A percentile compares a stretch with the other conserved stretches of the same genome.
Evolutionary conservation across 192 early-diverging fungal genomes (phyloP).

Genomic region (Podochytrium sp.): DNA sequence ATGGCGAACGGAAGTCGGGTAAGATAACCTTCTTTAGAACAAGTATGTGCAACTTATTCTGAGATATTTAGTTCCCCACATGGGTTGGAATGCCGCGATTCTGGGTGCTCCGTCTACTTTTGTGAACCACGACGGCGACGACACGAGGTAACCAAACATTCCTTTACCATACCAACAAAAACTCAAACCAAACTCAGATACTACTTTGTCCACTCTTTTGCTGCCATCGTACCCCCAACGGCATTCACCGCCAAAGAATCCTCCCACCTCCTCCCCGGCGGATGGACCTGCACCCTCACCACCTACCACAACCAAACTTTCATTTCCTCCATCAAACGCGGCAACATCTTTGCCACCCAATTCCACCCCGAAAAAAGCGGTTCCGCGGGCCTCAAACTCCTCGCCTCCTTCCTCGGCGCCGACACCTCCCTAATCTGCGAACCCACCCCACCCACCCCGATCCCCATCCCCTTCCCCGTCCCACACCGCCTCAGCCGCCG

Average conservation of each 20-base stretch:
- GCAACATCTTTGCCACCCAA: slow-evolving; percentile 95
- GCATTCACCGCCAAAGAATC: background rate
- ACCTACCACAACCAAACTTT: slow-evolving; percentile 89
- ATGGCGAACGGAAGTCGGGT: slow-evolving; percentile 3
- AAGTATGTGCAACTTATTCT: slow-evolving; percentile 56
- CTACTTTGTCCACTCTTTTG: slow-evolving; percentile 99
- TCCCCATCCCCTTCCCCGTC: slow-evolving; percentile 8
- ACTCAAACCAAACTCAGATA: slow-evolving; percentile 61
- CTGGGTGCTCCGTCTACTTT: background rate
- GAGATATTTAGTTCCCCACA: slow-evolving; percentile 89
- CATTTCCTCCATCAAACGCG: slow-evolving; percentile 78
- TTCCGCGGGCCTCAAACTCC: slow-evolving; percentile 78
- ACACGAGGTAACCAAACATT: slow-evolving; percentile 28
- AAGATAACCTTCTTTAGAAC: background rate
- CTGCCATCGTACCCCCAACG: slow-evolving; percentile 60
- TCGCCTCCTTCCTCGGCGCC: slow-evolving; percentile 78
- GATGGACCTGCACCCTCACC: slow-evolving; percentile 82
- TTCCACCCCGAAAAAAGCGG: slow-evolving; percentile 99
- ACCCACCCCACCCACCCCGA: slow-evolving; percentile 14
- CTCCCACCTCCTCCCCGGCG: slow-evolving; percentile 44
- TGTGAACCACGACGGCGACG: slow-evolving; percentile 38
- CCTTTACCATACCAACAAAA: background rate
- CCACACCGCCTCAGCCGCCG: slow-evolving; percentile 78
- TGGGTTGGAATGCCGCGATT: slow-evolving; percentile 91
- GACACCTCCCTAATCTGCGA: slow-evolving; percentile 9